These are phyloP conservation scores for Ochromonas danica DNA, from an alignment of 108 stramenopile species.

Conservation along the genomic window DNA sequence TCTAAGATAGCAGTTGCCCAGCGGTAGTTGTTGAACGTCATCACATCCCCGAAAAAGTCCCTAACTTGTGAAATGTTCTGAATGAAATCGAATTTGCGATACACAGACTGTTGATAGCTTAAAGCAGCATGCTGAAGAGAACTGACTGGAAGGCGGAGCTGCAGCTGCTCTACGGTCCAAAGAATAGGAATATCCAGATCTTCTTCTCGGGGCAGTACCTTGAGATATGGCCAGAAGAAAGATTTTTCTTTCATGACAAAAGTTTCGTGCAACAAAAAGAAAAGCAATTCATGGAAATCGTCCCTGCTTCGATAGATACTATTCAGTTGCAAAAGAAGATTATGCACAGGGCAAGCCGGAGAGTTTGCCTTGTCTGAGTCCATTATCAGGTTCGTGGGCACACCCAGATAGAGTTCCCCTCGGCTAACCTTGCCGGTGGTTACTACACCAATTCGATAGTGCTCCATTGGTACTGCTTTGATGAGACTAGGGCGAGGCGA, in stretches of 20 bases:
- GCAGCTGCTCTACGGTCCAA: slow-evolving; percentile 52
- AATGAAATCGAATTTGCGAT: not conserved
- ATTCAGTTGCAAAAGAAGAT: slow-evolving; percentile 35
- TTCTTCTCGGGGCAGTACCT: slow-evolving; percentile 61
- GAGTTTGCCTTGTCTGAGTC: slow-evolving; percentile 48
- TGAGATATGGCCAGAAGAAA: slow-evolving; percentile 67
- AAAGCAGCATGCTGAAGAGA: not conserved
- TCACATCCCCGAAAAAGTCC: slow-evolving; percentile 52
- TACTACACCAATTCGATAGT: slow-evolving; percentile 56
- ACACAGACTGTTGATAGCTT: not conserved
- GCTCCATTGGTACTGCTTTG: not conserved
- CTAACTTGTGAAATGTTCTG: not conserved
- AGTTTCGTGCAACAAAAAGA: slow-evolving; percentile 64
- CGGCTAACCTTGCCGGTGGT: slow-evolving; percentile 55
- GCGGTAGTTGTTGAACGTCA: slow-evolving; percentile 56
- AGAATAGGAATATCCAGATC: slow-evolving; percentile 57
- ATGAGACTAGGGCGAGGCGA: not conserved
- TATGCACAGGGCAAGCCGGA: not conserved
- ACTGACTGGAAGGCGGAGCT: not conserved
- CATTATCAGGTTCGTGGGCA: slow-evolving; percentile 57
- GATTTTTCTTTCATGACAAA: slow-evolving; percentile 56
- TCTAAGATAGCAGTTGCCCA: slow-evolving; percentile 26
- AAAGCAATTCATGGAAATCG: slow-evolving; percentile 59
- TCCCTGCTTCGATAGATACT: slow-evolving; percentile 43
- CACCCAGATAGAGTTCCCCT: slow-evolving; percentile 60